A percentile compares a stretch with the other conserved stretches of the same genome.
Conservation (phyloP, 441 rosid genomes). For the Iberis amara region DNA sequence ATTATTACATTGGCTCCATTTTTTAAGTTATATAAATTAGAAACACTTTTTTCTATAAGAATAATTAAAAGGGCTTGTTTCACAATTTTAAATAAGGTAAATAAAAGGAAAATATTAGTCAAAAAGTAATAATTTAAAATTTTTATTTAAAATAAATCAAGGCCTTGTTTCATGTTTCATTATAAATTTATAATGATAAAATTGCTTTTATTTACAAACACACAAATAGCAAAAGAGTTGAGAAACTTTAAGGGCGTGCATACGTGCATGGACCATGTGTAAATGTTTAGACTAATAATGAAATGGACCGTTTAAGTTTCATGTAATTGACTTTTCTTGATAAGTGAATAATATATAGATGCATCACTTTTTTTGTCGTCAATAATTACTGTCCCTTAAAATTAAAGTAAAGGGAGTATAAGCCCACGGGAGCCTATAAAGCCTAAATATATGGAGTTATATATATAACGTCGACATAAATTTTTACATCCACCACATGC, state of each 20-base stretch:
- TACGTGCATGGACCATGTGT: slow-evolving; percentile 36
- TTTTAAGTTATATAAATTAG: too few species aligned
- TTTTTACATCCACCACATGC: slow-evolving; percentile 21
- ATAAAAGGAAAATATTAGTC: too few species aligned
- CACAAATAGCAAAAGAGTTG: slow-evolving; percentile 3
- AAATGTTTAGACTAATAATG: slow-evolving; percentile 16
- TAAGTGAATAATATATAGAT: slow-evolving; percentile 7
- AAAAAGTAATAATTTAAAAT: too few species aligned
- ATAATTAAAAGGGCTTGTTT: slow-evolving; percentile 18
- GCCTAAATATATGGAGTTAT: slow-evolving; percentile 24
- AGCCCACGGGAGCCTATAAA: slow-evolving; percentile 24
- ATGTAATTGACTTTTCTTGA: slow-evolving; percentile 25
- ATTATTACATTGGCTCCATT: slow-evolving; percentile 21
- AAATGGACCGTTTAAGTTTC: slow-evolving; percentile 26
- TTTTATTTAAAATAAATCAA: too few species aligned
- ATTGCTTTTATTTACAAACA: slow-evolving; percentile 14
- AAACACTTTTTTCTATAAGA: too few species aligned
- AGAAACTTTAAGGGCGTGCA: slow-evolving; percentile 29
- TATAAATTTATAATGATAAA: slow-evolving; percentile 7
- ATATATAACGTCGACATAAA: slow-evolving; percentile 12
- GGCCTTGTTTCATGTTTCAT: too few species aligned
- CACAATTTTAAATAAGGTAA: too few species aligned
- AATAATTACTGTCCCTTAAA: slow-evolving; percentile 23
- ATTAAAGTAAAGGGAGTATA: slow-evolving; percentile 25
- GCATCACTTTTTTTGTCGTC: slow-evolving; percentile 20